Evolutionary conservation across 2,329 filamentous ascomycete species (phyloP), one percentile per base, ranked within the genome.

Genomic region (Hymenoscyphus infarciens): DNA sequence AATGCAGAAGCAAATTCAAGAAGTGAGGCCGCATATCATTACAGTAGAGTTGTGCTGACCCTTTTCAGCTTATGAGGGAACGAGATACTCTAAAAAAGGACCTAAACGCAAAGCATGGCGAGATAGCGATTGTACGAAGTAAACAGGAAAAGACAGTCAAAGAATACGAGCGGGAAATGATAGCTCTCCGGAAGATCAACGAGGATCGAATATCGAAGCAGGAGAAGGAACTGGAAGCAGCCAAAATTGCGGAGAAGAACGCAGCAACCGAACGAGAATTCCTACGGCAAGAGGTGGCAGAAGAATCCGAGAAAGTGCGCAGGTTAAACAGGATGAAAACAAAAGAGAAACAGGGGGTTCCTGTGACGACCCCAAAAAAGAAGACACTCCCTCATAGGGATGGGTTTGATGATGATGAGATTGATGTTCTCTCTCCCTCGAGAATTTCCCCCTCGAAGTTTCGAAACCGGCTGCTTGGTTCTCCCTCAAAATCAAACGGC

Each of bases 51-150:
- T 10, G 10, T 55, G 25, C 49, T 63, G 59, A 56, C 13, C 5
- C 39, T 53, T 49, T 60, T 2, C 42, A 74, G 68, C 63, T 76
- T 33, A 75, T 86, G 1, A 82, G 85, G 67, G 81, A 82, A 33
- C 80, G 82, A 42, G 75, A 87, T 38, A 77, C 80, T 1, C 77
- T 88, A 2, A 80, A 84, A 67, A 76, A 81, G 5, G 83, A 86
- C 57, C 80, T 88, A 16, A 80, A 80, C 60, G 81, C 83, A 2
- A 89, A 90, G 68, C 79, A 84, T 19, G 91, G 91, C 57, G 90
- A 93, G 73, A 86, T 87, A 31, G 82, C 88, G 58, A 92, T 93
- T 64, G 81, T 93, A n/a, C 85, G 91, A 38, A 83, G 84, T 64
- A 91, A 90, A 64, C 81, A 86, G 49, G 83, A 87, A 57, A 88